phyloP scores from a whole-genome alignment of 192 early-diverging fungal species.

The Backusella sp. region DNA sequence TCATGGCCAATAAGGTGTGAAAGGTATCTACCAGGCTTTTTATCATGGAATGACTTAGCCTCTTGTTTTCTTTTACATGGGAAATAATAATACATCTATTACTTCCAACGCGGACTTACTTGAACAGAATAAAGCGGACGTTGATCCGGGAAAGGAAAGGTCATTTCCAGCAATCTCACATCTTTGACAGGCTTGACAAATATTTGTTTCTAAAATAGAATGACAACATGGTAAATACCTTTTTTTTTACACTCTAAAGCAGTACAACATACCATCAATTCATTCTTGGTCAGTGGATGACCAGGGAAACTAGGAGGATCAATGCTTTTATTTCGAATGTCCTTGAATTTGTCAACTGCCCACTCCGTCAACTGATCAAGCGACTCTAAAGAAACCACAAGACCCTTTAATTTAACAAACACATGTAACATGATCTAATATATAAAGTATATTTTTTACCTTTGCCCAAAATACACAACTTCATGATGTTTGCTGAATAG shows the following conservation, averaged over 20 bases:
- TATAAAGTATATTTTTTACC: conserved; percentile 35
- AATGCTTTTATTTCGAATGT: conserved; percentile 73
- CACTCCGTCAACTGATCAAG: conserved; percentile 79
- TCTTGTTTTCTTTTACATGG: neutral
- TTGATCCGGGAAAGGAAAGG: conserved; percentile 85
- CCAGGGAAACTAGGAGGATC: conserved; percentile 64
- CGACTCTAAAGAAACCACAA: conserved; percentile 56
- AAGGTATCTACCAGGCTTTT: conserved; percentile 70
- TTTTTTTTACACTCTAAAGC: neutral
- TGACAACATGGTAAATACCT: neutral
- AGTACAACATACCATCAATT: conserved; percentile 50
- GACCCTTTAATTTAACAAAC: neutral
- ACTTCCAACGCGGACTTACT: conserved; percentile 24
- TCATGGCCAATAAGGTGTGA: conserved; percentile 93
- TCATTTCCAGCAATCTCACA: conserved; percentile 68
- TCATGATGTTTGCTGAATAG: conserved; percentile 97
- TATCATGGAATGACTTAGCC: neutral
- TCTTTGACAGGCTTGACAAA: conserved; percentile 79
- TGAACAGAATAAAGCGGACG: conserved; percentile 46
- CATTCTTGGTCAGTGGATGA: conserved; percentile 70
- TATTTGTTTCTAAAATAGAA: conserved; percentile 59
- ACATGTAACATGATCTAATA: neutral
- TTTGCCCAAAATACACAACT: conserved; percentile 79
- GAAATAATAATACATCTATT: neutral
- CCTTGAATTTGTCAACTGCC: conserved; percentile 77